Evolutionary conservation across 768 basidiomycete genomes (phyloP), one percentile per base, ranked within the genome.

Genomic region (Mycena belliarum): DNA sequence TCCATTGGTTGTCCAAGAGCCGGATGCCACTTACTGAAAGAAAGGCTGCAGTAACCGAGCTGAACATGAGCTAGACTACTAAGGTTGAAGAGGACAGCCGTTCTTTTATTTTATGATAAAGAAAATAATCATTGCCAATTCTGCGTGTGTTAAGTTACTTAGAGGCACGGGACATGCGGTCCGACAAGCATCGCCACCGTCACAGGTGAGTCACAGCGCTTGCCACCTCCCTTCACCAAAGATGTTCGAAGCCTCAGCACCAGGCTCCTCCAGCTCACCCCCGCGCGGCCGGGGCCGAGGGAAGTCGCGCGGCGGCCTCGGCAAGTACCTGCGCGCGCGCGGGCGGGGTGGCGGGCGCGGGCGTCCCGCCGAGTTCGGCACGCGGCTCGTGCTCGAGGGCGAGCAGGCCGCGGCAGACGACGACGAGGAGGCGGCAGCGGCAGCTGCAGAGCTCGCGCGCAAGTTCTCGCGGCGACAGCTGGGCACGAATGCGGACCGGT

Each of bases 261-360:
- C n/a, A n/a, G n/a, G n/a, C 9, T 25, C 37, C 0, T 37, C 53
- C 11, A 46, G 43, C 37, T 4, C 56, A 2, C 33, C 48, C 24
- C 6, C 52, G 10, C 78, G 83, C 4, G 78, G 78, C 3, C 65
- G 81, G 54, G 83, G 83, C 0, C 71, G 83, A 55, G 79, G 82
- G 24, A 81, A 79, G 65, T 82, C 85, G 49, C 79, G 87, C 50
- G 88, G 89, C 1, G 87, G 88, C 2, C 73, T 84, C 4, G 89
- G 89, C 0, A 91, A 91, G 72, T 88, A 87, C 65, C 77, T 91
- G 20, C 83, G 89, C 25, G 87, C 89, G 12, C 73, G 86, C 4
- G 89, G 89, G 4, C 73, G 86, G 41, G 85, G 86, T 5, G 74
- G 80, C 25, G 80, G 86, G 0, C 63, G 56, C 11, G 86, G 87